Evolutionary conservation across 345 rosid genomes (phyloP), one percentile per base, ranked within the genome.

Genomic region (Syzygium grande): DNA sequence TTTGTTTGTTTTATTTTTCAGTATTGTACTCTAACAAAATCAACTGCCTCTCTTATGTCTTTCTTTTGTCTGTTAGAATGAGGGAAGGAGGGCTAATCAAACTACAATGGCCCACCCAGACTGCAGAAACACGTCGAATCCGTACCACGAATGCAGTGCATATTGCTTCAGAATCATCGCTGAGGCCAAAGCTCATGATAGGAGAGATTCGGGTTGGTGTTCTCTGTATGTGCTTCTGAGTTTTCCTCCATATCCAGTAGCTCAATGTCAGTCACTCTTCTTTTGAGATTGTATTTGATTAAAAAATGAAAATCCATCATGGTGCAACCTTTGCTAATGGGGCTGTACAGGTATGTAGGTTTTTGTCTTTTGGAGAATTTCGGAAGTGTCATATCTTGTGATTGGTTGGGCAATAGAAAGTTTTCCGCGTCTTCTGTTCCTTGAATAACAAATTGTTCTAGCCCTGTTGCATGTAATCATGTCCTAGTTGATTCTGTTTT

Each of bases 11-110:
- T 38, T 83, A 46, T 15, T 78, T 52, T 34, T 27, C 86, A 19
- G 55, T 84, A n/a, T 29, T 15, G 14, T 46, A 21, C 27, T 84
- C 1, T 52, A 84, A 52, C 34, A n/a, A 22, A 34, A 73, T 73
- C 25, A 2, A 73, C 17, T 9, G 46, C 49, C 80, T 73, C 80
- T 73, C 46, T 34, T 34, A 34, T 34, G 46, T 73, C 49, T 73
- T 73, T 73, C 25, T 73, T 73, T 73, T 73, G 19, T 73, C 19
- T 73, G 80, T 23, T 73, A 96, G 99, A 94, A 93, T 89, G 96
- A 93, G 91, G 99, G 98, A 46, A 94, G 98, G 91, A 98, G 96
- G 92, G 96, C 95, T 73, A 96, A 98, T 90, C 98, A 98, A 89
- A 92, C 92, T 7, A 98, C 97, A 55, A 97, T 98, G 91, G 95